Conservation (phyloP, 2,329 filamentous ascomycete species). For the Trichoderma semiorbis region DNA sequence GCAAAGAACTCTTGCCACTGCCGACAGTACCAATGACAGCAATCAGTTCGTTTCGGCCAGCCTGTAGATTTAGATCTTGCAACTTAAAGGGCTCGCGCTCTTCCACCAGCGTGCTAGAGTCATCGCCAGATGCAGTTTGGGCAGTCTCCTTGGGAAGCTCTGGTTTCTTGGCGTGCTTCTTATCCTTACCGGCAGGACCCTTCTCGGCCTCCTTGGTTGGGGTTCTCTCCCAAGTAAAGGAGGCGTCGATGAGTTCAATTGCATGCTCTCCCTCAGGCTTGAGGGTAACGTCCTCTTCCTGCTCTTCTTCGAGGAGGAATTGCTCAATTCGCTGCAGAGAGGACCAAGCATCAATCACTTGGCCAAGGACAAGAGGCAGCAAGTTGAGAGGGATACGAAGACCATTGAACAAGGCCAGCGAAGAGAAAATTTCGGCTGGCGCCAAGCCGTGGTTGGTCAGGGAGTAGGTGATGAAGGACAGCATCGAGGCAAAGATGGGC, state of each 20-base stretch:
- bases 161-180: slow-evolving; percentile 38
- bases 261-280: slow-evolving; percentile 61
- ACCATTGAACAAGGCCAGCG: slow-evolving; percentile 87
- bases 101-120: slow-evolving; percentile 55
- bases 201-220: slow-evolving; percentile 52
- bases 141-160: slow-evolving; percentile 28
- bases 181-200: slow-evolving; percentile 36
- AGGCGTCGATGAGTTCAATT: slow-evolving; percentile 67
- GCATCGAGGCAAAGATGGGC: slow-evolving; percentile 91
- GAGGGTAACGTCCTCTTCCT: slow-evolving; percentile 62
- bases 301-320: slow-evolving; percentile 82
- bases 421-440: slow-evolving; percentile 84
- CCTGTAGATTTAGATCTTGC: slow-evolving; percentile 61
- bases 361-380: slow-evolving; percentile 81
- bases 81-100: slow-evolving; percentile 69
- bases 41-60: slow-evolving; percentile 72
- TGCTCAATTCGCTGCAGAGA: slow-evolving; percentile 84
- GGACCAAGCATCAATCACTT: slow-evolving; percentile 84
- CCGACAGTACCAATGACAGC: slow-evolving; percentile 88
- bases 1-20: slow-evolving; percentile 83
- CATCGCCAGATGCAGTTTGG: slow-evolving; percentile 38
- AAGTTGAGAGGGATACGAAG: slow-evolving; percentile 87
- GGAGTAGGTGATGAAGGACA: slow-evolving; percentile 83
- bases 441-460: slow-evolving; percentile 63
- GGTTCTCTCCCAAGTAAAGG: slow-evolving; percentile 83